phyloP scores from a whole-genome alignment of 495 filamentous ascomycete genomes.

The Penicillium waksmanii region DNA sequence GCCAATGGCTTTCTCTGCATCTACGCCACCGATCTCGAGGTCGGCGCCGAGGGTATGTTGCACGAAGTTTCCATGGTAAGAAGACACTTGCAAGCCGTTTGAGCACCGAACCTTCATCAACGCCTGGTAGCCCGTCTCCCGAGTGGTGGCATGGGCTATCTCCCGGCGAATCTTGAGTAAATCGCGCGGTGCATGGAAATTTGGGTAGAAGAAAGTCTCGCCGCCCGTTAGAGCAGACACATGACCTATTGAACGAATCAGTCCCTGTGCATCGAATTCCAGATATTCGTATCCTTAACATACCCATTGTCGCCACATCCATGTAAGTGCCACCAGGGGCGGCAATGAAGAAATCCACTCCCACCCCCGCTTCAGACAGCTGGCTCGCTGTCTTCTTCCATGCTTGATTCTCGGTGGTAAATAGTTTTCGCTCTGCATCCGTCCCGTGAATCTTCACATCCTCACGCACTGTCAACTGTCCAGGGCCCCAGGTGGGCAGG shows the following conservation, averaged over 20 bases:
- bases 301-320: constrained; percentile 93
- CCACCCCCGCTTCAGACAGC: constrained; percentile 86
- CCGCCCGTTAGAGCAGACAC: constrained; percentile 71
- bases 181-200: constrained; percentile 88
- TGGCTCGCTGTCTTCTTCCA: constrained; percentile 84
- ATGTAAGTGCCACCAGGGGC: constrained; percentile 87
- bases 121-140: constrained; percentile 94
- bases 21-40: constrained; percentile 90
- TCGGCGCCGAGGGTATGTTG: constrained; percentile 95
- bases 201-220: constrained; percentile 94
- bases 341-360: constrained; percentile 92
- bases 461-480: constrained; percentile 79
- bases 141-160: constrained; percentile 81
- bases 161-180: constrained; percentile 81
- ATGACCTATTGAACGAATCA: constrained; percentile 35
- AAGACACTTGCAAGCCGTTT: constrained; percentile 90
- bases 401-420: constrained; percentile 83
- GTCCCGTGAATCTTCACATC: constrained; percentile 83
- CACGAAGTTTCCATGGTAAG: constrained; percentile 94
- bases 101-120: constrained; percentile 99
- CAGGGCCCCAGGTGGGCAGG: constrained; percentile 89
- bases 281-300: constrained; percentile 28
- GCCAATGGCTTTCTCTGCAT: constrained; percentile 89
- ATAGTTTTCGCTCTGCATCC: constrained; percentile 90
- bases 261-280: constrained; percentile 12